Evolutionary conservation across 1,284 basidiomycete genomes (phyloP).

Genomic region (Lentinus polychrous): DNA sequence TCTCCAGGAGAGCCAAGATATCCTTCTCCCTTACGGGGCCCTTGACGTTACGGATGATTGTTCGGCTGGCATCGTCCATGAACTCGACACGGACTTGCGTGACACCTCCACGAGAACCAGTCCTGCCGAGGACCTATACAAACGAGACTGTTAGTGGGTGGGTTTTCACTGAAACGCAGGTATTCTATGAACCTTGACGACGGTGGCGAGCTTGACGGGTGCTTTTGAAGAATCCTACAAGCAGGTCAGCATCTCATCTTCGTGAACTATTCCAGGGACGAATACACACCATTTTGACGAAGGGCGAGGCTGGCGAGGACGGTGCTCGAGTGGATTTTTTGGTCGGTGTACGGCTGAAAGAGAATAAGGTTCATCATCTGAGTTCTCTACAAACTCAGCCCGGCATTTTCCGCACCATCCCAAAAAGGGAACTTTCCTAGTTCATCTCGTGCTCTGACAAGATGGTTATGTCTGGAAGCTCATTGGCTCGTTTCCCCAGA

Average conservation of each 20-base stretch:
- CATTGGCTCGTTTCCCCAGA: neutral
- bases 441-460: neutral
- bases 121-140: constrained; percentile 89
- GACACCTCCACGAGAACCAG: constrained; percentile 98
- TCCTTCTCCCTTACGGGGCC: constrained; percentile 96
- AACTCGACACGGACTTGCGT: constrained; percentile 99
- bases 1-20: constrained; percentile 96
- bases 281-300: constrained; percentile 20
- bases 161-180: neutral
- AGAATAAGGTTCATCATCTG: constrained; percentile 23
- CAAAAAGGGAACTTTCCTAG: neutral
- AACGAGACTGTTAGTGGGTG: constrained; percentile 5
- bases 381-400: constrained; percentile 12
- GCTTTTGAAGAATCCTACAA: constrained; percentile 77
- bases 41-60: constrained; percentile 99
- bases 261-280: neutral
- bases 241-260: neutral
- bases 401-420: constrained; percentile 16
- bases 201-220: constrained; percentile 93
- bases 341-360: constrained; percentile 20
- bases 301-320: constrained; percentile 17
- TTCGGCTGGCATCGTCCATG: constrained; percentile 94
- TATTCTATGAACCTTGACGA: constrained; percentile 70
- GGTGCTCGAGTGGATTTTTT: constrained; percentile 19
- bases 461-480: neutral